Conservation (phyloP, 148 eudicot genomes). For the Nyssa sinensis region DNA sequence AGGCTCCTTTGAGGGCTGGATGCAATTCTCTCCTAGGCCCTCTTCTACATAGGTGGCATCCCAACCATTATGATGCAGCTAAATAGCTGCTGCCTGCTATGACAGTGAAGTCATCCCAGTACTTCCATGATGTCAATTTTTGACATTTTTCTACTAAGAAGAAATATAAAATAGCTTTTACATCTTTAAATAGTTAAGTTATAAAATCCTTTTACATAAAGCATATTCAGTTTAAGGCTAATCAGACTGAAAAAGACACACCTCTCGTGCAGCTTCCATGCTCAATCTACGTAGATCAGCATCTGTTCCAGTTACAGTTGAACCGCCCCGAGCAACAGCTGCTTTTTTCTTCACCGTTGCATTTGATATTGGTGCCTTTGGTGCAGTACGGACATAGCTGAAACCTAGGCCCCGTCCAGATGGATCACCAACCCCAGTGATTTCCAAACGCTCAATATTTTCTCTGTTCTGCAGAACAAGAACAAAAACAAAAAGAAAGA, state of each 20-base stretch:
- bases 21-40: too few species aligned
- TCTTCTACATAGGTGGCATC: too few species aligned
- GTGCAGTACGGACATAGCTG: slow-evolving; percentile 83
- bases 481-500: slow-evolving; percentile 7
- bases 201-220: neutral
- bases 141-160: neutral
- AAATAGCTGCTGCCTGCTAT: too few species aligned
- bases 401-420: slow-evolving; percentile 97
- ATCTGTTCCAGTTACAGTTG: slow-evolving; percentile 98
- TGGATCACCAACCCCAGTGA: slow-evolving; percentile 99
- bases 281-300: slow-evolving; percentile 98
- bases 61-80: too few species aligned
- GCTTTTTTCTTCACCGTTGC: slow-evolving; percentile 76
- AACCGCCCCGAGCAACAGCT: slow-evolving; percentile 56
- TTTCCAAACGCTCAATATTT: slow-evolving; percentile 91
- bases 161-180: neutral
- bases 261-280: slow-evolving; percentile 99
- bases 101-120: too few species aligned
- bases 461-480: slow-evolving; percentile 63
- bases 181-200: neutral
- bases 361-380: slow-evolving; percentile 81
- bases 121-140: too few species aligned
- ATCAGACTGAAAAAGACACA: slow-evolving; percentile 22
- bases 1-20: too few species aligned
- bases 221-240: neutral